Percentiles rank a stretch among this genome's conserved stretches.
phyloP scores from a whole-genome alignment of 2,329 filamentous ascomycete genomes.

The Paecilomyces sp. region DNA sequence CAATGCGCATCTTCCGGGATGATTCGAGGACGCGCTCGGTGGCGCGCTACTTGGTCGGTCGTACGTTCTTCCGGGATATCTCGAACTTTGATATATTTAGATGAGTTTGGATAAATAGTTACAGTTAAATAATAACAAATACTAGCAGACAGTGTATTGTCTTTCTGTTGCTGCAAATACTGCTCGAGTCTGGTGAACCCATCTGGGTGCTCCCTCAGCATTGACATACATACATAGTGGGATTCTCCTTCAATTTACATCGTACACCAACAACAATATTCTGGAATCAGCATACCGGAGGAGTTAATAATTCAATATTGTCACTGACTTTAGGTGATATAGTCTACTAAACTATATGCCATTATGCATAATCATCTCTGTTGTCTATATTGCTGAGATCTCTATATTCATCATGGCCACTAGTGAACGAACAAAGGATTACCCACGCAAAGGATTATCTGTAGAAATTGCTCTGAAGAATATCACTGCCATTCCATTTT shows the following conservation, averaged over 20 bases:
- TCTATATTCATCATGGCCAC: no score
- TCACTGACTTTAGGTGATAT: neutral
- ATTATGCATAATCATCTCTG: no score
- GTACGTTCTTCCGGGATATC: constrained; percentile 21
- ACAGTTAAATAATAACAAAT: neutral
- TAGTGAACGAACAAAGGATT: no score
- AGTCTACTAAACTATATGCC: no score
- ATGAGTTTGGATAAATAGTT: neutral
- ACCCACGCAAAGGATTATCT: no score
- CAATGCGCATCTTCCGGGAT: neutral
- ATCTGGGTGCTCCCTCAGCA: neutral
- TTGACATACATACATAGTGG: neutral
- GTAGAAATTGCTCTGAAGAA: no score
- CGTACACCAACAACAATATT: neutral
- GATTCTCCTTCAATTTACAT: neutral
- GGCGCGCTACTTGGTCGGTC: constrained; percentile 13
- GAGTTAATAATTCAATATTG: neutral
- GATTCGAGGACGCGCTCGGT: neutral
- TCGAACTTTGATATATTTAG: no score
- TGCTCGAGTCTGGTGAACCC: neutral
- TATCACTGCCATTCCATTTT: no score
- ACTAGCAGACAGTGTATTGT: neutral
- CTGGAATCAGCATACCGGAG: no score
- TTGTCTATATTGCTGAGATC: no score
- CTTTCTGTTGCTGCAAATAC: neutral